These are phyloP conservation scores for Gossypium australe DNA, from an alignment of 345 rosid genomes.

Conservation along the genomic window DNA sequence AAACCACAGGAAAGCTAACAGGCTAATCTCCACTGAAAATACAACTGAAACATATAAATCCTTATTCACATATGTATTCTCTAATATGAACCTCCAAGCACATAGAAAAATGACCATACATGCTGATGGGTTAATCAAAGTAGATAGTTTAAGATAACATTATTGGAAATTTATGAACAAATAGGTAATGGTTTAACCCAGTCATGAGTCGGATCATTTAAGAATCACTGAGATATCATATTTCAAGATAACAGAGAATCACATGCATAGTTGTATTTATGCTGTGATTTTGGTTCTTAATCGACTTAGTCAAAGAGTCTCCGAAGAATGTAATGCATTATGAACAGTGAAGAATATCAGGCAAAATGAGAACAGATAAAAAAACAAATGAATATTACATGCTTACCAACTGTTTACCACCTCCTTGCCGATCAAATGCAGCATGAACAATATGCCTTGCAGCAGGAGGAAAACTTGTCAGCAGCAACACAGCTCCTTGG, in stretches of 20 bases:
- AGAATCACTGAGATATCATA: neutral
- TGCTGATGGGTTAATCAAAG: neutral
- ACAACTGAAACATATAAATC: neutral
- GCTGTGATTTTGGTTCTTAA: neutral
- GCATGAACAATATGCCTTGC: slow-evolving; percentile 62
- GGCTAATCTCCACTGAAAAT: neutral
- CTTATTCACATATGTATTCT: neutral
- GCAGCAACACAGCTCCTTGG: slow-evolving; percentile 65
- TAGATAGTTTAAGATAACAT: neutral
- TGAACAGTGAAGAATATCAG: neutral
- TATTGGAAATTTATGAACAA: neutral
- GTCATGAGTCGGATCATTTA: neutral
- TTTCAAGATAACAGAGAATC: neutral
- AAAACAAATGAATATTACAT: neutral
- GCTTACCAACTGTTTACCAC: slow-evolving; percentile 81
- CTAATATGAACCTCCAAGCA: neutral
- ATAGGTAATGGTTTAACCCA: neutral
- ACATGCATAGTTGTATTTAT: neutral
- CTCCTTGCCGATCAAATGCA: slow-evolving; percentile 76
- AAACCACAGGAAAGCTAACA: neutral
- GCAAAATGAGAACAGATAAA: neutral
- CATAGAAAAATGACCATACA: neutral
- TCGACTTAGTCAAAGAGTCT: neutral
- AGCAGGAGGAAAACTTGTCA: slow-evolving; percentile 51
- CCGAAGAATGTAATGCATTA: neutral